A percentile compares a stretch with the other conserved stretches of the same genome.
These are phyloP conservation scores for Sarocladiaceae sp. DNA, from an alignment of 2,329 filamentous ascomycete genomes.

Conservation along the genomic window DNA sequence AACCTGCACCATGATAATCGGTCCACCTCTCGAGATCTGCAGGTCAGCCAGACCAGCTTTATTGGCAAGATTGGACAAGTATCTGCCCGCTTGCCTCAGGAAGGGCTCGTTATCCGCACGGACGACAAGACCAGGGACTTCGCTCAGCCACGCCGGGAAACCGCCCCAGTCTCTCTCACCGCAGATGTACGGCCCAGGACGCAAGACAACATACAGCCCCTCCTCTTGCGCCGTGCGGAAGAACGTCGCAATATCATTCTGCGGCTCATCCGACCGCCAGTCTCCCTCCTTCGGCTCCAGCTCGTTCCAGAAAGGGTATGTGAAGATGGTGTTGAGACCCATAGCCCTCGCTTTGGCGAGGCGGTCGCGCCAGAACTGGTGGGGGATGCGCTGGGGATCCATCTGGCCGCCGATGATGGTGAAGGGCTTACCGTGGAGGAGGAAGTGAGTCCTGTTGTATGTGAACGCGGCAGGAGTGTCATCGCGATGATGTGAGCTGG, in stretches of 20 bases:
- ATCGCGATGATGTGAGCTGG: too few species aligned
- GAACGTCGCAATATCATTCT: slow-evolving; percentile 39
- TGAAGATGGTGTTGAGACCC: slow-evolving; percentile 63
- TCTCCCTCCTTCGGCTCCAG: slow-evolving; percentile 33
- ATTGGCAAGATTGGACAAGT: too few species aligned
- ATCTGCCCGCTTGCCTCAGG: too few species aligned
- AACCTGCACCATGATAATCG: too few species aligned
- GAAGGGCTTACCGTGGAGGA: slow-evolving; percentile 31
- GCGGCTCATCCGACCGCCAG: slow-evolving; percentile 31
- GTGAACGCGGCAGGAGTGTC: slow-evolving; percentile 26
- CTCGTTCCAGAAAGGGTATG: slow-evolving; percentile 45
- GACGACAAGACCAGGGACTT: too few species aligned
- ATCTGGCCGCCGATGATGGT: slow-evolving; percentile 43
- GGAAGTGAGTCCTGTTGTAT: slow-evolving; percentile 31
- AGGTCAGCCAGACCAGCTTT: too few species aligned
- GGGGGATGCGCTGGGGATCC: slow-evolving; percentile 43
- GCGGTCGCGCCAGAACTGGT: slow-evolving; percentile 39
- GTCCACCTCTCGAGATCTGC: too few species aligned
- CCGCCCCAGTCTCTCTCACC: too few species aligned
- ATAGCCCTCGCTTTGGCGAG: slow-evolving; percentile 79
- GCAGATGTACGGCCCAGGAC: too few species aligned
- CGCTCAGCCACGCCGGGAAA: too few species aligned
- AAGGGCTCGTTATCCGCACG: too few species aligned
- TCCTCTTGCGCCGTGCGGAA: slow-evolving; percentile 39
- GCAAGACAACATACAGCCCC: too few species aligned